Percentiles rank a stretch among this genome's conserved stretches.
Evolutionary conservation across 1,139 yeast species (phyloP).

Genomic region (Saccharomyces hybrid): DNA sequence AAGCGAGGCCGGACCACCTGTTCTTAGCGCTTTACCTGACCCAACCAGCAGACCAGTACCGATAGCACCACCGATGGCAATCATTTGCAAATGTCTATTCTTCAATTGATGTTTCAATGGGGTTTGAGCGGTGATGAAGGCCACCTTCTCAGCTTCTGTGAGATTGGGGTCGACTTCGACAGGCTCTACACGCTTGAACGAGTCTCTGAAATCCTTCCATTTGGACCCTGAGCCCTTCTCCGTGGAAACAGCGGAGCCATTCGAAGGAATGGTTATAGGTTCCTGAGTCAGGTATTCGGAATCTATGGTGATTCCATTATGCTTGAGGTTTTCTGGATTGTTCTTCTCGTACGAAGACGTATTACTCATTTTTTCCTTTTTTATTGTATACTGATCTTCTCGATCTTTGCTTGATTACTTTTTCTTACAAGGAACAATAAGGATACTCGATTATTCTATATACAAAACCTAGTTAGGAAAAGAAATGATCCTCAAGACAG

Average conservation of each 20-base stretch:
- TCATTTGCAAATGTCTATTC: constrained; percentile 61
- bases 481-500: neutral
- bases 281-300: constrained; percentile 10
- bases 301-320: constrained; percentile 4
- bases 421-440: neutral
- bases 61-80: constrained; percentile 58
- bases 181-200: constrained; percentile 49
- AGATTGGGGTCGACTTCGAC: constrained; percentile 60
- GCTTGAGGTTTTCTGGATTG: neutral
- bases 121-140: constrained; percentile 56
- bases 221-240: constrained; percentile 7
- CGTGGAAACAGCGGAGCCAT: neutral
- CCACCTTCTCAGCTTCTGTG: constrained; percentile 61
- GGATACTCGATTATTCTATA: too few species aligned
- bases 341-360: neutral
- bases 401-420: neutral
- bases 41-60: constrained; percentile 62
- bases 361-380: neutral
- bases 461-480: too few species aligned
- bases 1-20: constrained; percentile 62
- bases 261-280: constrained; percentile 3
- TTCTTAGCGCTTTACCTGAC: constrained; percentile 52
- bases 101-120: constrained; percentile 62
- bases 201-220: constrained; percentile 43
- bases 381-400: neutral